These are phyloP conservation scores for Streptanthus diversifolius DNA, from an alignment of 345 rosid genomes.

Conservation along the genomic window DNA sequence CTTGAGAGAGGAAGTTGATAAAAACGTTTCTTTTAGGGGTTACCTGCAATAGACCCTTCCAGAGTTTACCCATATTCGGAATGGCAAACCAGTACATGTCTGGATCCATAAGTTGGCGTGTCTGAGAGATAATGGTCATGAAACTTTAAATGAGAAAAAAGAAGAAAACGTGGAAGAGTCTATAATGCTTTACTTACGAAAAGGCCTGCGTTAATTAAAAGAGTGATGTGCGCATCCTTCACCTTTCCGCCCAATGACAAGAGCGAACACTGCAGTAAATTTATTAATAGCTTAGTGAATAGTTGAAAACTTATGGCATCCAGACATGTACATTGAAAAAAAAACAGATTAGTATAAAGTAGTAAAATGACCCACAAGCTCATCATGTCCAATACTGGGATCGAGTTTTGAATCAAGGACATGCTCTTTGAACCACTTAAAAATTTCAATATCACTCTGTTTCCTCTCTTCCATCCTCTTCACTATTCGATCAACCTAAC, in stretches of 20 bases:
- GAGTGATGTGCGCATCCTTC: constrained; percentile 68
- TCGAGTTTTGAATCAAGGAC: constrained; percentile 75
- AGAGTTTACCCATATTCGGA: constrained; percentile 73
- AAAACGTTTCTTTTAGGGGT: not conserved
- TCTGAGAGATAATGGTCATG: constrained; percentile 37
- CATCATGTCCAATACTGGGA: constrained; percentile 65
- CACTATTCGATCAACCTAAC: constrained; percentile 50
- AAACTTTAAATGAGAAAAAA: not conserved
- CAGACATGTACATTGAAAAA: not conserved
- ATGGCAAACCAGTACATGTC: constrained; percentile 91
- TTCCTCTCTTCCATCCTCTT: constrained; percentile 72
- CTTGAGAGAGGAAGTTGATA: not conserved
- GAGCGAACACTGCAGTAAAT: constrained; percentile 52
- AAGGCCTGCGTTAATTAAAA: constrained; percentile 76
- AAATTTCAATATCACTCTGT: constrained; percentile 48
- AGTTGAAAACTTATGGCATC: not conserved
- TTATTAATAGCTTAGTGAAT: not conserved
- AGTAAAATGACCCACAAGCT: constrained; percentile 59
- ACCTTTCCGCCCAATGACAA: constrained; percentile 73
- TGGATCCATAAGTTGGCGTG: constrained; percentile 79
- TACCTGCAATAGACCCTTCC: constrained; percentile 90
- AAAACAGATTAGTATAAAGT: not conserved
- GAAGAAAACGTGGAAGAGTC: not conserved
- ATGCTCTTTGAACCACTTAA: constrained; percentile 70
- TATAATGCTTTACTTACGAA: constrained; percentile 53